phyloP scores from a whole-genome alignment of 768 basidiomycete genomes.

The Leccinellum rugosiceps region DNA sequence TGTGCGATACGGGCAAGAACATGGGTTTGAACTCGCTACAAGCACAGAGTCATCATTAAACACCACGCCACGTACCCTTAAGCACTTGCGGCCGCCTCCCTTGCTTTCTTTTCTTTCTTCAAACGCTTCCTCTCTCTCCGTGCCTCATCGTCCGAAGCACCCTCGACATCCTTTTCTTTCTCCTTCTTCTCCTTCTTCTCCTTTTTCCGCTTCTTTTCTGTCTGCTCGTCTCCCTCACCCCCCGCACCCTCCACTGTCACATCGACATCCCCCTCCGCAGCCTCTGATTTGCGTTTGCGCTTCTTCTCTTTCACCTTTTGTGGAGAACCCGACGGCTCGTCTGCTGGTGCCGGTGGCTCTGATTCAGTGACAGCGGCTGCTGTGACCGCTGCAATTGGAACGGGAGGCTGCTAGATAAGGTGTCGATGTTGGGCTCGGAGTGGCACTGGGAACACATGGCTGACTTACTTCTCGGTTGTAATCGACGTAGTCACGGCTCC shows the following conservation, averaged over 20 bases:
- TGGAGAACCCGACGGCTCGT: slow-evolving; percentile 30
- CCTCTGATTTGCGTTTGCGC: slow-evolving; percentile 76
- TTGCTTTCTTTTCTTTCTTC: slow-evolving; percentile 67
- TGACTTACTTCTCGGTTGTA: slow-evolving; percentile 68
- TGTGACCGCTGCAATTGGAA: slow-evolving; percentile 28
- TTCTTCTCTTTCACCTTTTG: slow-evolving; percentile 75
- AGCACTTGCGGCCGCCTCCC: slow-evolving; percentile 36
- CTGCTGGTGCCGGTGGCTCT: slow-evolving; percentile 31
- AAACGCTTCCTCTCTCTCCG: slow-evolving; percentile 59
- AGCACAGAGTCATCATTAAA: neutral
- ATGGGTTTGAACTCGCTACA: neutral
- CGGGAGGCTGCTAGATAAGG: slow-evolving; percentile 37
- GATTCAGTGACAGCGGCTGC: slow-evolving; percentile 21
- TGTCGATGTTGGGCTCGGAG: neutral
- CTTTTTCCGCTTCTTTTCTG: slow-evolving; percentile 52
- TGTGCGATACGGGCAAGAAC: neutral
- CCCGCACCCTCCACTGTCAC: slow-evolving; percentile 34
- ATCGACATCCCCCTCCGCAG: slow-evolving; percentile 39
- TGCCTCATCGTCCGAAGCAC: slow-evolving; percentile 55
- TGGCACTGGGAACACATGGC: neutral
- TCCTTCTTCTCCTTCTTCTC: slow-evolving; percentile 53
- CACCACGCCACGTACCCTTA: slow-evolving; percentile 1
- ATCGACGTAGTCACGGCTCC: slow-evolving; percentile 93
- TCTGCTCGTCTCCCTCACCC: slow-evolving; percentile 46
- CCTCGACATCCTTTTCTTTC: slow-evolving; percentile 55